Conservation (phyloP, 495 filamentous ascomycete species). For the Aspergillus heteromorphus region DNA sequence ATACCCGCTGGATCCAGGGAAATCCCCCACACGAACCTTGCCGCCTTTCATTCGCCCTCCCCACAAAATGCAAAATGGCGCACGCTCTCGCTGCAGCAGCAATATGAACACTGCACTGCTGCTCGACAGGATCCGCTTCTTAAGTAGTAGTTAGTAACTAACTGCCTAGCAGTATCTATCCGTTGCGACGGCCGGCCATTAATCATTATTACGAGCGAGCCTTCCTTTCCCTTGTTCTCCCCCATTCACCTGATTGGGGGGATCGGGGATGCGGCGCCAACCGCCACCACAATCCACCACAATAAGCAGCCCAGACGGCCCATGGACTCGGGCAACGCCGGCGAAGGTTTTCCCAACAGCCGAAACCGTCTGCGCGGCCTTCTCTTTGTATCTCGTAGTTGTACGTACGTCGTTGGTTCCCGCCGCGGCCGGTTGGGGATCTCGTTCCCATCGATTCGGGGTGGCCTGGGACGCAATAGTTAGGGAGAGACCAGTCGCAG, state of each 20-base stretch:
- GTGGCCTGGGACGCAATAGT: not conserved
- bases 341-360: not conserved
- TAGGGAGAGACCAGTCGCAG: too few species aligned
- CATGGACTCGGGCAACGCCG: not conserved
- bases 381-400: not conserved
- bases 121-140: too few species aligned
- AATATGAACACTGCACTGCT: too few species aligned
- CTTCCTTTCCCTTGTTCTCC: not conserved
- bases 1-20: slow-evolving; percentile 14
- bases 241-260: slow-evolving; percentile 2
- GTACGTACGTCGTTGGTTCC: not conserved
- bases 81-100: too few species aligned
- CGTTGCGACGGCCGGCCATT: too few species aligned
- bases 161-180: too few species aligned
- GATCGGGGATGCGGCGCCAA: slow-evolving; percentile 13
- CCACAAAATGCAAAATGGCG: slow-evolving; percentile 21
- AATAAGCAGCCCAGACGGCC: not conserved
- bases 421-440: not conserved
- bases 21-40: slow-evolving; percentile 20
- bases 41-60: slow-evolving; percentile 12
- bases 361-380: not conserved
- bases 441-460: not conserved
- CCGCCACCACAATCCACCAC: slow-evolving; percentile 15
- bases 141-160: too few species aligned
- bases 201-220: not conserved